Conservation (phyloP, 805 yeast genomes). For the Kluyveromyces siamensis region DNA sequence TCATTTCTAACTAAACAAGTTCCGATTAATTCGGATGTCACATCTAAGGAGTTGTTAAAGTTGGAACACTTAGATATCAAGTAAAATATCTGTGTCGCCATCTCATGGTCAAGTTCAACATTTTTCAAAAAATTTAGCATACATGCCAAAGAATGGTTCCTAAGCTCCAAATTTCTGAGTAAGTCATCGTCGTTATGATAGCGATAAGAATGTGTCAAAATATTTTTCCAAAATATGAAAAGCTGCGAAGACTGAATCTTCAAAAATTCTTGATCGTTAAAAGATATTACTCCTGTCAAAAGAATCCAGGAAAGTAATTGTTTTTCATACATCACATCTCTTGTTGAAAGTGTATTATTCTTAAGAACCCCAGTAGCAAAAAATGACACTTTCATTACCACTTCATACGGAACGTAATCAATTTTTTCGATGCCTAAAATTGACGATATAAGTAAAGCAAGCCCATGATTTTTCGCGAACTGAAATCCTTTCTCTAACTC, state of each 20-base stretch:
- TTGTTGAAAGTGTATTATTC: conserved; percentile 26
- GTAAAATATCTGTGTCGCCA: conserved; percentile 38
- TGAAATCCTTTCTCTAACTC: conserved; percentile 19
- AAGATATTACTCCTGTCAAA: conserved; percentile 53
- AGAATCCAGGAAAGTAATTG: conserved; percentile 51
- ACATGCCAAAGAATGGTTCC: conserved; percentile 52
- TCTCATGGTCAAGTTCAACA: conserved; percentile 32
- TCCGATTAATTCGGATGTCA: conserved; percentile 22
- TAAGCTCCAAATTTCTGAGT: conserved; percentile 38
- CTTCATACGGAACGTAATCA: conserved; percentile 37
- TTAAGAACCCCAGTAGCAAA: conserved; percentile 38
- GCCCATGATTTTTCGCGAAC: conserved; percentile 32
- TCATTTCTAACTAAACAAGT: conserved; percentile 31
- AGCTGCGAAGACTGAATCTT: conserved; percentile 50
- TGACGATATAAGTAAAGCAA: conserved; percentile 31
- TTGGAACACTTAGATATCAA: conserved; percentile 37
- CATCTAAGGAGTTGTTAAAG: conserved; percentile 24
- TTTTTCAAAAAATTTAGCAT: conserved; percentile 42
- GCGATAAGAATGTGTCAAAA: conserved; percentile 42
- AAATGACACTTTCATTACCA: conserved; percentile 36
- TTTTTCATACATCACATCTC: conserved; percentile 27
- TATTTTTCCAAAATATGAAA: conserved; percentile 53
- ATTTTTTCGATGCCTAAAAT: conserved; percentile 28
- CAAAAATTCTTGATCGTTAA: conserved; percentile 43
- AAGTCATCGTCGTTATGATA: conserved; percentile 30